Percentiles rank a stretch among this genome's conserved stretches.
These are phyloP conservation scores for Sarcocystis neurona DNA, from an alignment of 169 alveolate species.

Conservation along the genomic window DNA sequence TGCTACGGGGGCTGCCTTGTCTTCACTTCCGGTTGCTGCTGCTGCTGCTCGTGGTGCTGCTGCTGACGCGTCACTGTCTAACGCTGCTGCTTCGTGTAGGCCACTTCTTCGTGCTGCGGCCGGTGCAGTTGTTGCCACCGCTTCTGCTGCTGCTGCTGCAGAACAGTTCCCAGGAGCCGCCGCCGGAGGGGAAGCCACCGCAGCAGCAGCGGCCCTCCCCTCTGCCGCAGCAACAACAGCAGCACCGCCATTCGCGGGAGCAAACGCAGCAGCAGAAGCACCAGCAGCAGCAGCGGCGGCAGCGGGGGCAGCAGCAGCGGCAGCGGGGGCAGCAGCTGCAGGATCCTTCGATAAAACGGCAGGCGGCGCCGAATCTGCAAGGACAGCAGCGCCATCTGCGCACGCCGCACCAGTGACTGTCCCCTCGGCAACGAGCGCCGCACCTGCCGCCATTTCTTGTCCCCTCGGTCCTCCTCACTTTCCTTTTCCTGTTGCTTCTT, in stretches of 20 bases:
- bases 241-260: not conserved
- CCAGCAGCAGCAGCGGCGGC: conserved; percentile 25
- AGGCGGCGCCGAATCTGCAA: too few species aligned
- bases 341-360: too few species aligned
- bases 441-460: too few species aligned
- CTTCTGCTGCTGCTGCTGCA: not conserved
- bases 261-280: not conserved
- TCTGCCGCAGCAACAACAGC: not conserved
- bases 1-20: not conserved
- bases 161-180: not conserved
- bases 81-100: not conserved
- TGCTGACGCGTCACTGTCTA: not conserved
- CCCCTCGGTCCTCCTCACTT: too few species aligned
- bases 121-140: not conserved
- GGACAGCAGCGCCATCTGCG: too few species aligned
- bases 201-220: not conserved
- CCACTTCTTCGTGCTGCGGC: not conserved
- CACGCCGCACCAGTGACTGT: too few species aligned
- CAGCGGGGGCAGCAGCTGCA: not conserved
- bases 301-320: not conserved
- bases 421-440: too few species aligned
- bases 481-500: too few species aligned
- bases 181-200: not conserved
- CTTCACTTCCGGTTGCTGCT: conserved; percentile 12
- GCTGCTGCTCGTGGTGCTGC: not conserved